A percentile compares a stretch with the other conserved stretches of the same genome.
These are phyloP conservation scores for Botrytis paeoniae DNA, from an alignment of 2,329 filamentous ascomycete species.

Conservation along the genomic window DNA sequence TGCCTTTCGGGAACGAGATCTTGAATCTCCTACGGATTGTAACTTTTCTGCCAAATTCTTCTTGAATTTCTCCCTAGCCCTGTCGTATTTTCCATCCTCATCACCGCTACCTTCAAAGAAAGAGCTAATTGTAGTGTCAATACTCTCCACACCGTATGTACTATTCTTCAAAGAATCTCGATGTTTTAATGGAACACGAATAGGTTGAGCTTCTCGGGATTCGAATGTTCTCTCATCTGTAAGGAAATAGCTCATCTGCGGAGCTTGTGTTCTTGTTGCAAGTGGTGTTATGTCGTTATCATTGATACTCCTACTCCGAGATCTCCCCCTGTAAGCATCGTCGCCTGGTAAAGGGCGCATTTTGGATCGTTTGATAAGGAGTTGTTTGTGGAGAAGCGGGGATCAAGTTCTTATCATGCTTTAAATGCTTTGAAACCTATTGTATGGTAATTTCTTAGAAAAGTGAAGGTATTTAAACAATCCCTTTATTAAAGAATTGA, in stretches of 20 bases:
- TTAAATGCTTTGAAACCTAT: not conserved
- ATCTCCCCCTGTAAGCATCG: slow-evolving; percentile 42
- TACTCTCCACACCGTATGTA: slow-evolving; percentile 37
- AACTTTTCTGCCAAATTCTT: slow-evolving; percentile 29
- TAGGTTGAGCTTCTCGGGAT: slow-evolving; percentile 39
- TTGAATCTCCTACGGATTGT: slow-evolving; percentile 30
- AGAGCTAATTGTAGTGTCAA: slow-evolving; percentile 38
- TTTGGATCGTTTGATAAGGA: slow-evolving; percentile 18
- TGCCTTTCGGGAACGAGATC: slow-evolving; percentile 35
- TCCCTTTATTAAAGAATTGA: not conserved
- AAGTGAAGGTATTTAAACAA: not conserved
- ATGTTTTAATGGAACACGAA: slow-evolving; percentile 33
- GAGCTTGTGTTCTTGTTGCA: slow-evolving; percentile 37
- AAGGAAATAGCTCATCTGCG: slow-evolving; percentile 52
- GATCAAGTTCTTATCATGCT: slow-evolving; percentile 25
- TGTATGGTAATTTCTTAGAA: not conserved
- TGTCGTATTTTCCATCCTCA: slow-evolving; percentile 30
- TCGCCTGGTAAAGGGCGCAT: slow-evolving; percentile 50
- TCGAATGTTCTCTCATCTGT: slow-evolving; percentile 50
- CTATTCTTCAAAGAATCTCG: slow-evolving; percentile 40
- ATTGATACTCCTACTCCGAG: slow-evolving; percentile 39
- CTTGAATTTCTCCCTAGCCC: slow-evolving; percentile 35
- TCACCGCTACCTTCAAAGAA: slow-evolving; percentile 34
- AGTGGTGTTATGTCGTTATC: slow-evolving; percentile 41
- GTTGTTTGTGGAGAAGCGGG: slow-evolving; percentile 2